These are phyloP conservation scores for Taphrina confusa DNA, from an alignment of 1,139 yeast species.

Conservation along the genomic window DNA sequence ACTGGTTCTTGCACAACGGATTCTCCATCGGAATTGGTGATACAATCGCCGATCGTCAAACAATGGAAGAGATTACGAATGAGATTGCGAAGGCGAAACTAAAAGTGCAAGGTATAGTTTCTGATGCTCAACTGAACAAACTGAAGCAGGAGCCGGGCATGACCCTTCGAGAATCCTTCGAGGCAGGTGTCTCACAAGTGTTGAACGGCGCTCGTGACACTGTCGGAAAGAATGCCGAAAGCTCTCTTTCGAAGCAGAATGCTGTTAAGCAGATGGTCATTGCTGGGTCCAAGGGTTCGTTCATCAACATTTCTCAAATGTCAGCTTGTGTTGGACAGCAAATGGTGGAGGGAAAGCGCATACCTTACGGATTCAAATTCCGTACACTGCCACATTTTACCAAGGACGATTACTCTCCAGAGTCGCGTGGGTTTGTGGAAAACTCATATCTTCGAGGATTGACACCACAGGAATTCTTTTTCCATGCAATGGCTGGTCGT, in stretches of 20 bases:
- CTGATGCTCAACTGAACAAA: conserved; percentile 84
- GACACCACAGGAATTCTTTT: conserved; percentile 97
- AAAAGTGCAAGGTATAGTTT: conserved; percentile 88
- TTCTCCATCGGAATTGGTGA: conserved; percentile 99
- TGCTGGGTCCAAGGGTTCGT: conserved; percentile 99
- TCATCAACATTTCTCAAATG: conserved; percentile 98
- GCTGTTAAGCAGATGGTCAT: conserved; percentile 99
- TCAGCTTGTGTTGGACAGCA: conserved; percentile 99
- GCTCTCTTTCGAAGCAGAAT: conserved; percentile 87
- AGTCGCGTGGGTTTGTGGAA: conserved; percentile 96
- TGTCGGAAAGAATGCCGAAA: conserved; percentile 98
- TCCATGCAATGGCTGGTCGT: conserved; percentile 99
- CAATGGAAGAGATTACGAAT: conserved; percentile 89
- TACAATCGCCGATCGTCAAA: conserved; percentile 95
- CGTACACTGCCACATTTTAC: conserved; percentile 97
- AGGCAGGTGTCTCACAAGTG: conserved; percentile 92
- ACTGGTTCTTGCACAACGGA: conserved; percentile 94
- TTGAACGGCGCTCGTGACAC: conserved; percentile 98
- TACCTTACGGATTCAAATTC: conserved; percentile 94
- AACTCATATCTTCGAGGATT: conserved; percentile 95
- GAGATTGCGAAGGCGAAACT: conserved; percentile 90
- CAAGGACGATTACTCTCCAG: conserved; percentile 97
- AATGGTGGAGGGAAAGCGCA: conserved; percentile 99
- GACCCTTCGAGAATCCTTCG: conserved; percentile 98
- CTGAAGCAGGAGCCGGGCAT: conserved; percentile 98